phyloP scores from a whole-genome alignment of 2,329 filamentous ascomycete genomes.

The Ceratocystis smalleyi region DNA sequence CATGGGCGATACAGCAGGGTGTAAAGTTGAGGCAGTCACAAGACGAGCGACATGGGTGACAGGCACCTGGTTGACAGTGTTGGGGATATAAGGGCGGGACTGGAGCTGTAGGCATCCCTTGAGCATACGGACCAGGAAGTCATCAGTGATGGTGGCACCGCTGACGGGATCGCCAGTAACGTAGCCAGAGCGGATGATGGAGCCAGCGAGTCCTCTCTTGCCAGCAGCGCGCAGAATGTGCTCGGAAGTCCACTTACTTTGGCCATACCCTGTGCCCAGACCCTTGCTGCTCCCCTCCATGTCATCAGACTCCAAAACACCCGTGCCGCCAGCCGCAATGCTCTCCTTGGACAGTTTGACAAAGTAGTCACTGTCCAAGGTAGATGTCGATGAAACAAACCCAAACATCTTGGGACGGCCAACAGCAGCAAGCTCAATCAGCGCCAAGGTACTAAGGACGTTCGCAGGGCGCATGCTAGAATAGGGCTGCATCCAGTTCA shows the following conservation, averaged over 20 bases:
- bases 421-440: slow-evolving; percentile 56
- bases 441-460: slow-evolving; percentile 65
- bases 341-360: slow-evolving; percentile 53
- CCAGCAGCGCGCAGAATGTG: slow-evolving; percentile 65
- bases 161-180: slow-evolving; percentile 57
- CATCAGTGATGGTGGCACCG: slow-evolving; percentile 66
- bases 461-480: slow-evolving; percentile 56
- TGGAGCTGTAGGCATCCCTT: slow-evolving; percentile 77
- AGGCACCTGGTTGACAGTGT: slow-evolving; percentile 80
- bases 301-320: slow-evolving; percentile 61
- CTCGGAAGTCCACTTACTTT: slow-evolving; percentile 71
- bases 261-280: slow-evolving; percentile 76
- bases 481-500: slow-evolving; percentile 74
- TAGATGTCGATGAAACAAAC: slow-evolving; percentile 70
- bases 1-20: slow-evolving; percentile 32
- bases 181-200: slow-evolving; percentile 72
- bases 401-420: slow-evolving; percentile 66
- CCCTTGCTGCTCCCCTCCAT: slow-evolving; percentile 60
- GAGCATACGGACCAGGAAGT: slow-evolving; percentile 73
- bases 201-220: slow-evolving; percentile 55
- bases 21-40: slow-evolving; percentile 57
- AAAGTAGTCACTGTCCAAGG: slow-evolving; percentile 71
- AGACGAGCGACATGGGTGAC: slow-evolving; percentile 72
- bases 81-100: slow-evolving; percentile 58
- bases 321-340: slow-evolving; percentile 43